Base-by-base conservation (phyloP, 2,329 filamentous ascomycete genomes). In the Botrytis aclada region DNA sequence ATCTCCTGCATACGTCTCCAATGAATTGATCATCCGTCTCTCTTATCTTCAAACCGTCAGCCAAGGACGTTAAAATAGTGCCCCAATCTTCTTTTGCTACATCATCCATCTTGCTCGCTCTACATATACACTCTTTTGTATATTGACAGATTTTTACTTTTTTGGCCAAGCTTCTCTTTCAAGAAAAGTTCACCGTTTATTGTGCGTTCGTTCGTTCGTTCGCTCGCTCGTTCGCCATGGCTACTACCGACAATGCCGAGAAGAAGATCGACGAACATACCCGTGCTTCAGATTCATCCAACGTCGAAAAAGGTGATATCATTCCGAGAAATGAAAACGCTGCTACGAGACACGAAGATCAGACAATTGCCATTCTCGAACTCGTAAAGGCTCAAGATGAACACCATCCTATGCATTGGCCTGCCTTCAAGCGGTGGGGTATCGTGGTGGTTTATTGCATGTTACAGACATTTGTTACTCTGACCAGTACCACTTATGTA, bases 381-480 rank as follows among this genome's bases (percentile, higher is more conserved):
- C 70, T 79, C 10, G 77, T 78, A 34, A 77, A 77, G 63, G 74
- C 77, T 2, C 63, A 79, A 72, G 78, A 80, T 72, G 71, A 61
- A 12, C 75, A 79, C 37, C 79, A 80, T 62, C 79, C 79, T 9
- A 78, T 78, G 67, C 77, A 80, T 66, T 80, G 77, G 77, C 65
- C 77, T 7, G 72, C 76, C 2, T 74, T 76, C 74, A 78, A 80
- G 65, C 74, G 76, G 61, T 79, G 77, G 77, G 29, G 43, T 12
- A 78, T 78, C 7, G 74, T 77, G 34, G 61, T 56, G 1, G 12
- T 78, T 12, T 78, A 79, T 66, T 79, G 78, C 69, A 74, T 74
- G 54, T 60, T 80, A 58, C 83, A 84, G 74, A 76, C 79, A 39
- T 83, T 84, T 72, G 80, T 84, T 60, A 81, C 61, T 12, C 54